Evolutionary conservation across 2,329 filamentous ascomycete species (phyloP).

Genomic region (Colletotrichum sidae): DNA sequence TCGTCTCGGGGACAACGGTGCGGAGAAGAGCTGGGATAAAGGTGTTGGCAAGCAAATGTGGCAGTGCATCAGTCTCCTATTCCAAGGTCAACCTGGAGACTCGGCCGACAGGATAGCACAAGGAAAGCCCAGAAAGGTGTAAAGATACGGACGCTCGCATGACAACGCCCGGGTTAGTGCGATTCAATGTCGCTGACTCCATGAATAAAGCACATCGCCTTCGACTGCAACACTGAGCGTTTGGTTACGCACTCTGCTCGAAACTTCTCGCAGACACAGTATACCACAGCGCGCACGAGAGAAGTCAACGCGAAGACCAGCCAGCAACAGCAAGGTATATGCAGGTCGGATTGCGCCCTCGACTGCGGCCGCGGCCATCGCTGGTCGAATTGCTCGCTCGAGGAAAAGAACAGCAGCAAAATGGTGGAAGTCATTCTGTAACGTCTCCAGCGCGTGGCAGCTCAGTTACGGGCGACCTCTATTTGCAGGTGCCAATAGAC

Average conservation of each 20-base stretch:
- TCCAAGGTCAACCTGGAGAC: background rate
- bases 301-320: background rate
- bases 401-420: constrained; percentile 41
- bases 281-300: no score
- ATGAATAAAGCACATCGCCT: constrained; percentile 2
- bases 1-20: constrained; percentile 33
- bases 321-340: constrained; percentile 50
- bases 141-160: no score
- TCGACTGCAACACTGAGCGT: constrained; percentile 13
- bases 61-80: constrained; percentile 17
- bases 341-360: constrained; percentile 63
- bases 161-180: background rate
- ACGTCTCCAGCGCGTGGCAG: constrained; percentile 34
- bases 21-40: constrained; percentile 19
- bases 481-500: constrained; percentile 41
- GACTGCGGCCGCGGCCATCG: constrained; percentile 64
- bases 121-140: no score
- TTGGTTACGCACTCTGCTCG: no score
- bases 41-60: constrained; percentile 12
- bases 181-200: constrained; percentile 1
- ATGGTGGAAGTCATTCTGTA: constrained; percentile 35
- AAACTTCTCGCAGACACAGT: no score
- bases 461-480: constrained; percentile 20
- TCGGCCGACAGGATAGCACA: no score
- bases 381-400: constrained; percentile 63